Percentiles rank a stretch among this genome's conserved stretches.
Evolutionary conservation across 768 basidiomycete species (phyloP).

Genomic region (Roridomyces roridus): DNA sequence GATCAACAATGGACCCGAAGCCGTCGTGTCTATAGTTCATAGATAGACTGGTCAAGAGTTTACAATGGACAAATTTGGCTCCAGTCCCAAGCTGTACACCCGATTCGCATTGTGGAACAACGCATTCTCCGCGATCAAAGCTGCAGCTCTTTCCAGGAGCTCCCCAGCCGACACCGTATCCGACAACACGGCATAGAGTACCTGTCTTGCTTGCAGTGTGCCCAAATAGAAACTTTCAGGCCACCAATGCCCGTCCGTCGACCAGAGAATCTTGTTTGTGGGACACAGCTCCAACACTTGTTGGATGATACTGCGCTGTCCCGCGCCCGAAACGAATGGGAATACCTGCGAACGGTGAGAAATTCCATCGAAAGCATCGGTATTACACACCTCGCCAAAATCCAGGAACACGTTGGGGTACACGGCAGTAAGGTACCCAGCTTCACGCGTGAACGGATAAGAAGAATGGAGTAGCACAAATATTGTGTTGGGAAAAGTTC

Average conservation of each 20-base stretch:
- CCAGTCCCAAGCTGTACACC: slow-evolving; percentile 63
- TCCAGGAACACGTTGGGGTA: slow-evolving; percentile 81
- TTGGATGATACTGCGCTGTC: slow-evolving; percentile 63
- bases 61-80: slow-evolving; percentile 20
- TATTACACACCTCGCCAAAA: slow-evolving; percentile 66
- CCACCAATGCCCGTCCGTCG: slow-evolving; percentile 78
- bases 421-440: slow-evolving; percentile 75
- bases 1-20: too few species aligned
- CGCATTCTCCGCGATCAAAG: slow-evolving; percentile 56
- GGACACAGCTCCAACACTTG: slow-evolving; percentile 76
- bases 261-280: slow-evolving; percentile 84
- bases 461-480: slow-evolving; percentile 77
- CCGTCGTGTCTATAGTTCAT: neutral
- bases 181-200: slow-evolving; percentile 64
- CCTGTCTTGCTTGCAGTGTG: slow-evolving; percentile 65
- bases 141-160: slow-evolving; percentile 60
- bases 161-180: slow-evolving; percentile 55
- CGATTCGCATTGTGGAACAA: slow-evolving; percentile 74
- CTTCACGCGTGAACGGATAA: slow-evolving; percentile 83
- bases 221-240: slow-evolving; percentile 81
- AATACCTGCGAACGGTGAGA: slow-evolving; percentile 54
- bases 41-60: neutral
- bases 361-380: neutral
- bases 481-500: slow-evolving; percentile 60
- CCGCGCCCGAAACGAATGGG: slow-evolving; percentile 66